phyloP scores from a whole-genome alignment of 257 asterid genomes.

The Solanum clarkiae region DNA sequence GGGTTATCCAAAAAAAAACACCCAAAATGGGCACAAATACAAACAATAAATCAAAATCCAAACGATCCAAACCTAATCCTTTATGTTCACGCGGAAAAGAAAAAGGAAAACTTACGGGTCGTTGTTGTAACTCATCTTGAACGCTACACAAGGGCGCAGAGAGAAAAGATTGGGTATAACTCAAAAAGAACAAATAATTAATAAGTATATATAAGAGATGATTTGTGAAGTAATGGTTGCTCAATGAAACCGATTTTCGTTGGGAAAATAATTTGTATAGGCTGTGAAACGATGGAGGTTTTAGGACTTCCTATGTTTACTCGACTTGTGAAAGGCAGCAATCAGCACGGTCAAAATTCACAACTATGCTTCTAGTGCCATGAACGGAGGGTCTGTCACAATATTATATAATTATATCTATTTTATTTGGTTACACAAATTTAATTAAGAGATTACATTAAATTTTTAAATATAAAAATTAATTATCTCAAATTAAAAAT shows the following conservation, averaged over 20 bases:
- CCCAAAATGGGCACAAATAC: neutral
- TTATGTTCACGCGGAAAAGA: neutral
- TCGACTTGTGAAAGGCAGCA: neutral
- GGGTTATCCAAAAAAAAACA: neutral
- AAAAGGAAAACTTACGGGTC: conserved; percentile 42
- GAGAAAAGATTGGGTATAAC: neutral
- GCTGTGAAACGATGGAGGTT: neutral
- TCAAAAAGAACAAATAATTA: neutral
- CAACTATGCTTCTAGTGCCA: no score
- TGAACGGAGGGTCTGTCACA: no score
- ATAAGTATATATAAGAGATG: neutral
- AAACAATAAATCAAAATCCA: neutral
- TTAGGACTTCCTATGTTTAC: neutral
- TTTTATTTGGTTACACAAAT: no score
- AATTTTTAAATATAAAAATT: no score
- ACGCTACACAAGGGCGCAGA: neutral
- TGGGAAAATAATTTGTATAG: neutral
- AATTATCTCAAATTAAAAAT: no score
- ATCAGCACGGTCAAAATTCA: neutral
- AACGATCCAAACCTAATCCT: conserved; percentile 10
- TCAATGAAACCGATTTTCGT: neutral
- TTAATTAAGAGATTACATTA: no score
- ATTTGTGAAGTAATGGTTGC: neutral
- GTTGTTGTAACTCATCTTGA: conserved; percentile 44
- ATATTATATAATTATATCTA: no score